A percentile compares a stretch with the other conserved stretches of the same genome.
phyloP scores from a whole-genome alignment of 495 filamentous ascomycete species.

The Bathelium albidoporum region DNA sequence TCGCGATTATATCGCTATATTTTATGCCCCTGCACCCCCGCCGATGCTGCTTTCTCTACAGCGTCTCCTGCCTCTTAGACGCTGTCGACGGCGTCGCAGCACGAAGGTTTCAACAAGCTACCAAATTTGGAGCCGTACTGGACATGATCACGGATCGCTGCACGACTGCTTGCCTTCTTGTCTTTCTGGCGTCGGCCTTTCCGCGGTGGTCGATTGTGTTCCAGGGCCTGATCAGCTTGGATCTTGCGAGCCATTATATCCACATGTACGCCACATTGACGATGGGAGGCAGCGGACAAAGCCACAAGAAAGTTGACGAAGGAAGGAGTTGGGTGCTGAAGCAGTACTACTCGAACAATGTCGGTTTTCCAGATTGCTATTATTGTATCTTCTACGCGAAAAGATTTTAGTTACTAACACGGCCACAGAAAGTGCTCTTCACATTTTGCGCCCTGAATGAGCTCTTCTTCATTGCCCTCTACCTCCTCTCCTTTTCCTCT shows the following conservation, averaged over 20 bases:
- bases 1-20: conserved; percentile 86
- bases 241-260: conserved; percentile 93
- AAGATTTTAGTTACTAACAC: not conserved
- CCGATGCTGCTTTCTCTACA: conserved; percentile 86
- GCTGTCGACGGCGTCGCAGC: conserved; percentile 89
- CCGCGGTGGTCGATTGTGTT: conserved; percentile 87
- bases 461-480: conserved; percentile 92
- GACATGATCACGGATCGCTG: conserved; percentile 98
- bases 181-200: conserved; percentile 86
- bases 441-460: conserved; percentile 84
- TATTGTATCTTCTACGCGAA: not conserved
- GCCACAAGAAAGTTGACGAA: conserved; percentile 89
- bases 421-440: conserved; percentile 73
- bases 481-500: conserved; percentile 92
- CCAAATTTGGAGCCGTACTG: conserved; percentile 86
- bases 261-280: conserved; percentile 91
- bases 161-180: conserved; percentile 85
- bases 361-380: conserved; percentile 34
- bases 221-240: conserved; percentile 82
- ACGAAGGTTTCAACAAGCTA: conserved; percentile 78
- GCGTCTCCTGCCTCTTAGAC: conserved; percentile 84
- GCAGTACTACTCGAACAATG: conserved; percentile 93
- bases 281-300: conserved; percentile 67
- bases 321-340: conserved; percentile 72
- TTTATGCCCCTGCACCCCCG: conserved; percentile 97